Evolutionary conservation across 352 stramenopile genomes (phyloP), one percentile per base, ranked within the genome.

Genomic region (Globisporangium canariense): DNA sequence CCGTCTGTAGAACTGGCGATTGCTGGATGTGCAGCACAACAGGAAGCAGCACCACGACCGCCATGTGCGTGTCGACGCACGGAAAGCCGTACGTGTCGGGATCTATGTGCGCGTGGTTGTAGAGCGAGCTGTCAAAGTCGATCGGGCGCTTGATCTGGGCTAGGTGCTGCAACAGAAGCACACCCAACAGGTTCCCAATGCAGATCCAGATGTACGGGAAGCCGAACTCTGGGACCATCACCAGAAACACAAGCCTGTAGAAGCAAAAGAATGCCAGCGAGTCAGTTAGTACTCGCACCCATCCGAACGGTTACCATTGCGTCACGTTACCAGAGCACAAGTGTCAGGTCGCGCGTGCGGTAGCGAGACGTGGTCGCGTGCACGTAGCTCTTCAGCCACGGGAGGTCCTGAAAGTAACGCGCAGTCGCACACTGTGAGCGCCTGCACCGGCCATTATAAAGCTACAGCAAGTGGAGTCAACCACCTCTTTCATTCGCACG

Each of bases 51-150:
- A 92, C 78, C 14, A 92, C 82, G 0, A 92, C 65, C 10, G 78
- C 62, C 81, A 93, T 91, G 73, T 93, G 85, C 32, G 73, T 77
- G 71, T 93, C 83, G 4, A 93, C 71, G 38, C 83, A 93, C 0
- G 83, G 69, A 53, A 53, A 76, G 25, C 64, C 64, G 13, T 32
- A 9, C 4, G 64, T 69, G 58, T 69, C 64, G 0, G 64, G 64
- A 14, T 69, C 64, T 4, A 46, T 50, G 30, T 56, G 38, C 25
- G n/a, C 20, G 43, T 54, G 66, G 2, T 78, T 67, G 4, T 65
- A 60, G 49, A 90, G 60, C 22, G 66, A 60, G 3, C 46, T 20
- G 25, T 84, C 70, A 22, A 89, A 25, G 65, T 93, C 84, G 36
- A 91, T 75, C 0, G 84, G 84, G 7, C 84, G 67, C 16, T 70